Base-by-base conservation (phyloP, 768 basidiomycete species). In the Tricholoma furcatifolium region DNA sequence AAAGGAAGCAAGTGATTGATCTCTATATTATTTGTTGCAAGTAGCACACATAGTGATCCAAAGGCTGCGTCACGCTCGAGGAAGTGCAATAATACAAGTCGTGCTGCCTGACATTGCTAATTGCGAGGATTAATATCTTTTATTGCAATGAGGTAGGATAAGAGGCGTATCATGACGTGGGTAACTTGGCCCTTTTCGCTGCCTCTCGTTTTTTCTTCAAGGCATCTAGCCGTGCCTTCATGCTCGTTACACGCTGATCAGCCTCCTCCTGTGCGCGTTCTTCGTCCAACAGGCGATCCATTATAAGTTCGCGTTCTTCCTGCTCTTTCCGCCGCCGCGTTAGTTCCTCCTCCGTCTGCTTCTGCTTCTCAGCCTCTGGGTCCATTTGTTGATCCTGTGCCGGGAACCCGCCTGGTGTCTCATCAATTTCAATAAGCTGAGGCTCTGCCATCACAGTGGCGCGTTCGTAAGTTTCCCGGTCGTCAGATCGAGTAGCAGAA, bases 221-320 rank as follows among this genome's bases (percentile, higher is more conserved):
- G 9, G 80, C 76, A 50, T 85, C 87, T 31, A 93, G 61, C 60
- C 77, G 78, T 41, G 70, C 80, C 69, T 86, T 91, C 70, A 93
- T 76, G 39, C 77, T 59, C 8, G 65, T 64, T 9, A 91, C 90
- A 47, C 82, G 83, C 72, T 83, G 83, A 64, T 93, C 91, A 5
- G 90, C 91, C 64, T 93, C 91, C 64, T 93, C 91, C 72, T 93
- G 91, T 30, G 85, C 86, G 50, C 84, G 78, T 66, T 93, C 91
- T 70, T 93, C 91, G 27, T 92, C 91, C 65, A 91, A 53, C 43
- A 93, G 67, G 50, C 91, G 78, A 68, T 92, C 91, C 85, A 93
- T 88, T 40, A 93, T 92, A 54, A 92, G 69, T 60, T 93, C 90
- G 44, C 81, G 76, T 49, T 93, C 91, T 20, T 92, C 89, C 62